Percentiles rank a stretch among this genome's conserved stretches.
phyloP scores from a whole-genome alignment of 495 filamentous ascomycete genomes.

The Patellaria atrata region DNA sequence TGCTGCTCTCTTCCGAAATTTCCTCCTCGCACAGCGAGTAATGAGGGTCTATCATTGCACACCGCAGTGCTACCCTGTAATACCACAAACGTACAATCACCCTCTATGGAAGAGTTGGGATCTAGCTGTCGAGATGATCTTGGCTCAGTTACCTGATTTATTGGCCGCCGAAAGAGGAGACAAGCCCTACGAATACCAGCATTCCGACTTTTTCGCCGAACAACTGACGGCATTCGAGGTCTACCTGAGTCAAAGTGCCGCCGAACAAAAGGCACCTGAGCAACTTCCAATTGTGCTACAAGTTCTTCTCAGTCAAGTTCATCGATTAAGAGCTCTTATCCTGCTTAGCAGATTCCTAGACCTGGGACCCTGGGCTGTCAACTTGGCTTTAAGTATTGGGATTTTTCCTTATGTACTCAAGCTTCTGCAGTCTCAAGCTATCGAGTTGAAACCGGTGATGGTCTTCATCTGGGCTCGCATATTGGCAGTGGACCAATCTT shows the following conservation, averaged over 20 bases:
- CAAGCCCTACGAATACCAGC: slow-evolving; percentile 75
- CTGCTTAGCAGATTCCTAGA: slow-evolving; percentile 89
- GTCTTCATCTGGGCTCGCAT: slow-evolving; percentile 99
- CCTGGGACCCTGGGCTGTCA: slow-evolving; percentile 93
- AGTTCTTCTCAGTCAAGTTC: slow-evolving; percentile 88
- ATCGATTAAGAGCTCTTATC: slow-evolving; percentile 83
- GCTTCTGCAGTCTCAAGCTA: slow-evolving; percentile 82
- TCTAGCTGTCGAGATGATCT: slow-evolving; percentile 85
- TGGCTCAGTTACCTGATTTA: slow-evolving; percentile 73
- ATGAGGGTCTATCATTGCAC: slow-evolving; percentile 93
- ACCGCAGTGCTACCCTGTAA: slow-evolving; percentile 72
- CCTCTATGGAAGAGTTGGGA: slow-evolving; percentile 97
- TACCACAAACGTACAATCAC: slow-evolving; percentile 86
- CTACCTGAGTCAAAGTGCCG: slow-evolving; percentile 79
- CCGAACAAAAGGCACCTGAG: slow-evolving; percentile 71
- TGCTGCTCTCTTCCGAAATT: slow-evolving; percentile 90
- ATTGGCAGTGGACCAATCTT: slow-evolving; percentile 84
- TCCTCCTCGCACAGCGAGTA: slow-evolving; percentile 82
- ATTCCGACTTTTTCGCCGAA: slow-evolving; percentile 92
- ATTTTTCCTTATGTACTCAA: slow-evolving; percentile 98
- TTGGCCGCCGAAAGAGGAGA: slow-evolving; percentile 63
- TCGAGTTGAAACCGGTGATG: slow-evolving; percentile 95
- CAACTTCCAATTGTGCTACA: slow-evolving; percentile 94
- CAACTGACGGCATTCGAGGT: slow-evolving; percentile 96
- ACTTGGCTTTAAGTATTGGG: slow-evolving; percentile 87